These are phyloP conservation scores for Yamadazyma akitaensis DNA, from an alignment of 805 yeast species.

Conservation along the genomic window DNA sequence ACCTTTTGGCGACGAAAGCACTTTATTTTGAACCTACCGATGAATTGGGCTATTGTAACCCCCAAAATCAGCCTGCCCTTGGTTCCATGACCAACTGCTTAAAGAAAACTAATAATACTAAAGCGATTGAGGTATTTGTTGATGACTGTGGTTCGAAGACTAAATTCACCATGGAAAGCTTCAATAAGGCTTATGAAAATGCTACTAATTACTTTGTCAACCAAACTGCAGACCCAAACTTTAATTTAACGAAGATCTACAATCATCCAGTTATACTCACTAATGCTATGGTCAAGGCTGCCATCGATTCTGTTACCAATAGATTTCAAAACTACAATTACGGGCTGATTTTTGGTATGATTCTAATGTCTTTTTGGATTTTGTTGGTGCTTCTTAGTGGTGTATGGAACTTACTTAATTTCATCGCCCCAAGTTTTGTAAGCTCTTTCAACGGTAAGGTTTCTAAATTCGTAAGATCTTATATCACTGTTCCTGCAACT, in stretches of 20 bases:
- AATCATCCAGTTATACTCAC: slow-evolving; percentile 35
- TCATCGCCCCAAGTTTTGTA: slow-evolving; percentile 21
- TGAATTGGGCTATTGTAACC: slow-evolving; percentile 30
- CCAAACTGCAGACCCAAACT: slow-evolving; percentile 23
- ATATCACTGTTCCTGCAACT: slow-evolving; percentile 25
- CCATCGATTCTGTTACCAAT: slow-evolving; percentile 24
- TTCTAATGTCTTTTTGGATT: slow-evolving; percentile 29
- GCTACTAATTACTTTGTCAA: slow-evolving; percentile 40
- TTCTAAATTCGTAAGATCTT: slow-evolving; percentile 22
- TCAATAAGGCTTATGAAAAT: slow-evolving; percentile 36
- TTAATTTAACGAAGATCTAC: slow-evolving; percentile 26
- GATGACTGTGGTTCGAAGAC: slow-evolving; percentile 21
- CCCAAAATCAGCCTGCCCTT: slow-evolving; percentile 34
- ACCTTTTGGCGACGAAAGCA: slow-evolving; percentile 23
- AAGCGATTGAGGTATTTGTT: slow-evolving; percentile 23
- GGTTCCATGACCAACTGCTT: slow-evolving; percentile 39
- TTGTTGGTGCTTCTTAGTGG: slow-evolving; percentile 30
- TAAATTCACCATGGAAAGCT: slow-evolving; percentile 26
- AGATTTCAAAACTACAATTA: slow-evolving; percentile 36
- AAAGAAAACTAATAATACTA: slow-evolving; percentile 11
- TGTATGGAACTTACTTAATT: slow-evolving; percentile 24
- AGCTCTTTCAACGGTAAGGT: slow-evolving; percentile 27
- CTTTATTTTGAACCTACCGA: slow-evolving; percentile 23
- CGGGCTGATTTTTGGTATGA: slow-evolving; percentile 32
- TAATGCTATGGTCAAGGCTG: slow-evolving; percentile 23